Base-by-base conservation (phyloP, 2,329 filamentous ascomycete genomes). In the Epichloe festucae region DNA sequence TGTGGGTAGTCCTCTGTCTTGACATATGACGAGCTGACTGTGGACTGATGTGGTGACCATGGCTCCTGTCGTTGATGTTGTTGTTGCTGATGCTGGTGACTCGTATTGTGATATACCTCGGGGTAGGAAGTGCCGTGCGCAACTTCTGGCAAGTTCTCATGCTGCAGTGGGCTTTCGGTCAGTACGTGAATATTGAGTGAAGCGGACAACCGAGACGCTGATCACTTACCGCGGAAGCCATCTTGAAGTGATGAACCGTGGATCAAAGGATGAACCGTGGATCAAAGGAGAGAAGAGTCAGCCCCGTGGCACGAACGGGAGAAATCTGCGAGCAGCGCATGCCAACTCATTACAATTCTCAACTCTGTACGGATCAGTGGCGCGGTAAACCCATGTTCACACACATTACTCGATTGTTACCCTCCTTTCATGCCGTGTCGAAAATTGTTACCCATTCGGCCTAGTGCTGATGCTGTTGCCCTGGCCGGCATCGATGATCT, bases 1-100 rank as follows among this genome's bases (percentile, higher is more conserved):
- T 50, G 48, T 43, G 48, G 48, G 19, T 50, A 45, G 19, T 45
- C 27, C 15, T 50, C 48, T 1, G 34, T 12, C 41, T 45, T 50
- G 40, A n/a, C 34, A 6, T 4, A 31, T n/a, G 19, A 19, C 21
- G 48, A 45, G 19, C 17, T n/a, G 34, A 8, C 34, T 3, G 48
- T 6, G 1, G 48, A 39, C 12, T 27, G 19, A 2, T 38, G 41
- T 14, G 41, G 48, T 14, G 48, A 39, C 41, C 40, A 44, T 12
- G 41, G 4, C 10, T 45, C 48, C 11, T 27, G 19, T 7, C 2
- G 31, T 6, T 43, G 48, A 1, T 50, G 34, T 4, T 43, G 23
- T 0, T 27, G 41, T 3, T 27, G 34, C 4, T 21, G 43, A 12
- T 21, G 17, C 31, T 49, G 48, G 48, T 42, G 39, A 7, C 38